phyloP scores from a whole-genome alignment of 2,329 filamentous ascomycete species.

The Nothopassalora personata region DNA sequence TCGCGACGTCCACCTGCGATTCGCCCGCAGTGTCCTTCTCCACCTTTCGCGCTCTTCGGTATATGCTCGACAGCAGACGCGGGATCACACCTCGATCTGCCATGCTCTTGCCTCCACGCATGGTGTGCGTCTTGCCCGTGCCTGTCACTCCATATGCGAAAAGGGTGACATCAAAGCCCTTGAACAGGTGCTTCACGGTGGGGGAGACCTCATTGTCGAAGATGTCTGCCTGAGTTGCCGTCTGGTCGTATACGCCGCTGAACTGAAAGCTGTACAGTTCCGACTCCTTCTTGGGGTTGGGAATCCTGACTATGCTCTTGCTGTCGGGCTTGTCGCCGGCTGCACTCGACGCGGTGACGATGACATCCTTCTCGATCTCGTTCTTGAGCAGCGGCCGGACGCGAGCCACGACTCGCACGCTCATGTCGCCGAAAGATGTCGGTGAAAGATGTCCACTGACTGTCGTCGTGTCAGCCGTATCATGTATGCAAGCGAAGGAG shows the following conservation, averaged over 20 bases:
- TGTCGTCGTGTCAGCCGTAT: background rate
- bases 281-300: slow-evolving; percentile 84
- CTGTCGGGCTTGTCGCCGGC: slow-evolving; percentile 37
- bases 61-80: slow-evolving; percentile 60
- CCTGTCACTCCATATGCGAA: slow-evolving; percentile 96
- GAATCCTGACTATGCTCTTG: slow-evolving; percentile 70
- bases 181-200: slow-evolving; percentile 85
- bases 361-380: slow-evolving; percentile 81
- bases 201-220: slow-evolving; percentile 89
- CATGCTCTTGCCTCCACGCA: slow-evolving; percentile 61
- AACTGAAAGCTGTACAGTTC: slow-evolving; percentile 94
- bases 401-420: slow-evolving; percentile 83
- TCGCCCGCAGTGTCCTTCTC: slow-evolving; percentile 45
- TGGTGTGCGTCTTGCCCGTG: slow-evolving; percentile 96
- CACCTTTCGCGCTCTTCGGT: slow-evolving; percentile 53
- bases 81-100: slow-evolving; percentile 60
- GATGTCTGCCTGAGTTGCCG: slow-evolving; percentile 75
- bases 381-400: slow-evolving; percentile 82
- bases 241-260: slow-evolving; percentile 81
- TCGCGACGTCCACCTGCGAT: slow-evolving; percentile 79
- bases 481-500: slow-evolving; percentile 6
- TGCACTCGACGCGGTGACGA: slow-evolving; percentile 64
- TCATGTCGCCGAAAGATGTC: slow-evolving; percentile 24
- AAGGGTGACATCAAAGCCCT: slow-evolving; percentile 97
- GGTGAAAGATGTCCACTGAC: background rate